phyloP scores from a whole-genome alignment of 371 early-diverging fungal species.

The Apophysomyces trapeziformis region DNA sequence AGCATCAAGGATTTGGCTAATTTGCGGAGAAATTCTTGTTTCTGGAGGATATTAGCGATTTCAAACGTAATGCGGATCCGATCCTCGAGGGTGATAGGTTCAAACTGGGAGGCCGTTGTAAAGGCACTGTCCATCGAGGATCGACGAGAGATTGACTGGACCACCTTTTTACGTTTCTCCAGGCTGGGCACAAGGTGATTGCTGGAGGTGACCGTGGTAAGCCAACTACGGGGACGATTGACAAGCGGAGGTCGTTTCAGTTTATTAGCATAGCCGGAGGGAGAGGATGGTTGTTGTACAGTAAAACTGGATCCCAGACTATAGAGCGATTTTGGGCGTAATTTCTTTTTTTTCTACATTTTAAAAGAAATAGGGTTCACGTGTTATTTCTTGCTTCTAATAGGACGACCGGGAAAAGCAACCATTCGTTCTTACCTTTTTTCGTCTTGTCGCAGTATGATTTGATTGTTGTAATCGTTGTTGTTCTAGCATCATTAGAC shows the following conservation, averaged over 20 bases:
- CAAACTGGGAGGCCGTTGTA: slow-evolving; percentile 49
- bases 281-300: background rate
- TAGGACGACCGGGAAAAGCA: background rate
- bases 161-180: slow-evolving; percentile 34
- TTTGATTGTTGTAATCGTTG: slow-evolving; percentile 11
- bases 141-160: slow-evolving; percentile 38
- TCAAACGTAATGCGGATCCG: slow-evolving; percentile 60
- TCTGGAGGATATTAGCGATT: slow-evolving; percentile 59
- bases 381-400: background rate
- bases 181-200: slow-evolving; percentile 47
- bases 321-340: background rate
- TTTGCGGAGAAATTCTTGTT: slow-evolving; percentile 61
- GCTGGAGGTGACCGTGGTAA: slow-evolving; percentile 32
- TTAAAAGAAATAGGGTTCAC: background rate
- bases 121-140: slow-evolving; percentile 42
- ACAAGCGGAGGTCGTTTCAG: slow-evolving; percentile 22
- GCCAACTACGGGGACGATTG: slow-evolving; percentile 41
- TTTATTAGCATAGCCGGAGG: background rate
- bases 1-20: slow-evolving; percentile 56
- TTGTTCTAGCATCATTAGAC: slow-evolving; percentile 42
- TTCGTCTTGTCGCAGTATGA: background rate
- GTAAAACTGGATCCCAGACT: background rate
- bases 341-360: slow-evolving; percentile 6
- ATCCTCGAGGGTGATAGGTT: slow-evolving; percentile 53
- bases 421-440: slow-evolving; percentile 12